Evolutionary conservation across 164 flowering plant genomes (phyloP), one percentile per base, ranked within the genome.

Genomic region (Tinospora cordifolia): DNA sequence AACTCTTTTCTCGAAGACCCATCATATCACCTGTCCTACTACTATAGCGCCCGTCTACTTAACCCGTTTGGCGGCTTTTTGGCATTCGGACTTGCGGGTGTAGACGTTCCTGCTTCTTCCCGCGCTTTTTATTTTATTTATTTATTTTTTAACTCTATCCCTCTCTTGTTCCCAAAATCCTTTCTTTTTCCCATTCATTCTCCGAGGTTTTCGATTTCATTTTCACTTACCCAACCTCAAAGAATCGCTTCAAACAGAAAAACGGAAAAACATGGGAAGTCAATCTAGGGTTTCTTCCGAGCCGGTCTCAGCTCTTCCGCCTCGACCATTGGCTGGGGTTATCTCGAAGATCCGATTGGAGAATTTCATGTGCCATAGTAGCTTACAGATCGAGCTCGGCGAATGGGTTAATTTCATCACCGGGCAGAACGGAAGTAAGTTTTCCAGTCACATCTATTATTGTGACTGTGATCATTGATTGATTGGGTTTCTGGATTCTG

Each of bases 351-450:
- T 94, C 73, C 85, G 84, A 3, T 57, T 92, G 2, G 97, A 92
- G 76, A 90, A 94, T 71, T 92, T 94, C 81, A 94, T 94, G 99
- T 94, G 98, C 74, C 97, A 94, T 72, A 79, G 83, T 64, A 84
- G 79, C 71, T 75, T 88, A 57, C 76, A 85, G 65, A 86, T 92
- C 49, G 91, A 89, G 67, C 63, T 94, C 40, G 88, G 92, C 26
- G 90, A 88, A 9, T 75, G 71, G 67, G 84, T 92, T 73, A 94
- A 90, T 83, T 94, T 94, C 85, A 85, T 94, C 75, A 94, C 99
- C 24, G 99, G 98, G 7, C 97, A 90, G 68, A 92, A 94, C 38
- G 97, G 98, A 75, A 92, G 99, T 92, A 79, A 77, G 87, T 75
- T n/a, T n/a, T 30, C 24, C 14, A 40, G 15, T 67, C 19, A 15